phyloP scores from a whole-genome alignment of 1,284 basidiomycete genomes.

The Marasmius oreades region DNA sequence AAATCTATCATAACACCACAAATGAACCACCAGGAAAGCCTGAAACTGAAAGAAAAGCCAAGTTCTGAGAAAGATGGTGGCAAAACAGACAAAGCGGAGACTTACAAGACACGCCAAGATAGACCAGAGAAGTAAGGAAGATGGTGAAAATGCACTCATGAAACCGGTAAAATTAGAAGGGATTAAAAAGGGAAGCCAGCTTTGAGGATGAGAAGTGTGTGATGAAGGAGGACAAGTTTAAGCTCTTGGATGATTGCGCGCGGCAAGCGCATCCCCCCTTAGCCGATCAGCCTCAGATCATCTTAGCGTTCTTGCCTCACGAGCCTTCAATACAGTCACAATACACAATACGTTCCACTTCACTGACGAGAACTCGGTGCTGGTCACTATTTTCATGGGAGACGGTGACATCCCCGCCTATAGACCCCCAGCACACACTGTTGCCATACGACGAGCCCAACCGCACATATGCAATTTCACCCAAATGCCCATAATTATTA shows the following conservation, averaged over 20 bases:
- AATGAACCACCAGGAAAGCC: conserved; percentile 59
- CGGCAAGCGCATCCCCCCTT: neutral
- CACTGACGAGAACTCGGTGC: no score
- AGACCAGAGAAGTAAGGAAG: conserved; percentile 69
- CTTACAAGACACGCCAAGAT: conserved; percentile 61
- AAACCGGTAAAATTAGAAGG: conserved; percentile 21
- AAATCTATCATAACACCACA: conserved; percentile 73
- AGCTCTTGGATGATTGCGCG: neutral
- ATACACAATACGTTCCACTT: no score
- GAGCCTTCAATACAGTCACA: no score
- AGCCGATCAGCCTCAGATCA: no score
- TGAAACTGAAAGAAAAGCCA: conserved; percentile 46
- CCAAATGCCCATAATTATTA: no score
- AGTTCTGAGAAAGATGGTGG: neutral
- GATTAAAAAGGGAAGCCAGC: conserved; percentile 28
- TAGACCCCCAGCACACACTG: no score
- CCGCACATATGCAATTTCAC: no score
- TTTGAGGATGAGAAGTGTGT: conserved; percentile 14
- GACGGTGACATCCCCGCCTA: no score
- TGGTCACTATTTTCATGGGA: no score
- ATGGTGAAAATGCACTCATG: conserved; percentile 67
- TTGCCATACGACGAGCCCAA: no score
- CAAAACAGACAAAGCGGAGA: conserved; percentile 10
- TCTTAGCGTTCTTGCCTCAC: no score
- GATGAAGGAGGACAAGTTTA: conserved; percentile 1